These are phyloP conservation scores for Sporisorium graminicola DNA, from an alignment of 1,284 basidiomycete genomes.

Conservation along the genomic window DNA sequence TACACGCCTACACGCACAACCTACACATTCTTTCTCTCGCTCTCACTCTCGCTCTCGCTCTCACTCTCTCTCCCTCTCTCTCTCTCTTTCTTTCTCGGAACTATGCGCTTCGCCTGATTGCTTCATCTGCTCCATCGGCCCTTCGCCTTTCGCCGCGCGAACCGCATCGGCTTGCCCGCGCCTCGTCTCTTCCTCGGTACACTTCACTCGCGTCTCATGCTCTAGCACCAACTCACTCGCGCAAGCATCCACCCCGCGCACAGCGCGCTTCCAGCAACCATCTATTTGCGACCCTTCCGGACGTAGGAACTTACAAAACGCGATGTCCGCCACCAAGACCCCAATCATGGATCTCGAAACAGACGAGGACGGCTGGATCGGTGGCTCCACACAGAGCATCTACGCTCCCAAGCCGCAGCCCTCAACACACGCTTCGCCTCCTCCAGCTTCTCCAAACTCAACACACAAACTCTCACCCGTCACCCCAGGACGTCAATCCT, in stretches of 20 bases:
- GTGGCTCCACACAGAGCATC: constrained; percentile 54
- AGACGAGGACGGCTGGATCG: constrained; percentile 51
- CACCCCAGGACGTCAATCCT: constrained; percentile 19
- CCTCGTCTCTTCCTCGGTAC: not conserved
- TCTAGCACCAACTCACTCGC: not conserved
- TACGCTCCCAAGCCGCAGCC: constrained; percentile 36
- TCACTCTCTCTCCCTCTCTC: not conserved
- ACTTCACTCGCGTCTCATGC: constrained; percentile 6
- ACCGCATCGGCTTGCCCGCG: not conserved
- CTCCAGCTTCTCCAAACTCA: constrained; percentile 18
- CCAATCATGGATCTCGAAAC: constrained; percentile 40
- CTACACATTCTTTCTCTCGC: too few species aligned
- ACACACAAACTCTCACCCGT: constrained; percentile 21
- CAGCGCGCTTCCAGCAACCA: constrained; percentile 41
- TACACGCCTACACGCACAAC: not conserved
- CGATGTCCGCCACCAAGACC: constrained; percentile 22
- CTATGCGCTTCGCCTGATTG: constrained; percentile 2
- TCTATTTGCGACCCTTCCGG: too few species aligned
- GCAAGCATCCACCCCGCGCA: not conserved
- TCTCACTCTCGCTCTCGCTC: not conserved
- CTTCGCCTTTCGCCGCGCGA: not conserved
- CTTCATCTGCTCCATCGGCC: constrained; percentile 4
- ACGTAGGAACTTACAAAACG: not conserved
- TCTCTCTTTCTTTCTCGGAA: not conserved
- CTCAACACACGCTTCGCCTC: constrained; percentile 24